Percentiles rank a stretch among this genome's conserved stretches.
phyloP scores from a whole-genome alignment of 352 stramenopile genomes.

The Globisporangium parvum region DNA sequence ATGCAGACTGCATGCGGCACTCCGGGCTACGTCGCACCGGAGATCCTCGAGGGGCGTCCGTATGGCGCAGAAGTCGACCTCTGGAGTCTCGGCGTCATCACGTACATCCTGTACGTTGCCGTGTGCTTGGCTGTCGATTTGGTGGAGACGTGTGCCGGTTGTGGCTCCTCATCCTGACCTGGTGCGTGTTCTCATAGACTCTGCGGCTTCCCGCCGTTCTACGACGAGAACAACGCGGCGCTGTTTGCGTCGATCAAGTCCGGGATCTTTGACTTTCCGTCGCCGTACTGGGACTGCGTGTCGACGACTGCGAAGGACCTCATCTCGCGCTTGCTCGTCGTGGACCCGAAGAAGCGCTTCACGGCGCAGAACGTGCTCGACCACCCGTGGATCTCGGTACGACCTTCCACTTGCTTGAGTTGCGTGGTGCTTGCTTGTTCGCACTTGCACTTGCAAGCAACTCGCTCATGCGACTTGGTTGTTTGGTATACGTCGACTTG shows the following conservation, averaged over 20 bases:
- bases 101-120: slow-evolving; percentile 84
- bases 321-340: slow-evolving; percentile 86
- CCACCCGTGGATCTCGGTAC: slow-evolving; percentile 80
- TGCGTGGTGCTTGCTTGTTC: neutral
- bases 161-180: neutral
- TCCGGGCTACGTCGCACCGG: slow-evolving; percentile 94
- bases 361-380: slow-evolving; percentile 80
- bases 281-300: slow-evolving; percentile 93
- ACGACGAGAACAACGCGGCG: slow-evolving; percentile 89
- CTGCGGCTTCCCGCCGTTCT: slow-evolving; percentile 95
- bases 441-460: neutral
- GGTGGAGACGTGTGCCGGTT: neutral
- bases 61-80: slow-evolving; percentile 95
- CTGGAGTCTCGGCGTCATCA: slow-evolving; percentile 96
- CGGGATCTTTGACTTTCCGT: slow-evolving; percentile 89
- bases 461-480: too few species aligned
- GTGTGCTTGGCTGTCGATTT: neutral
- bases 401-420: neutral
- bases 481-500: neutral
- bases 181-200: slow-evolving; percentile 56
- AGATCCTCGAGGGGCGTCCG: slow-evolving; percentile 91
- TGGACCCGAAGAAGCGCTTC: slow-evolving; percentile 88
- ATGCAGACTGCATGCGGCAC: slow-evolving; percentile 95
- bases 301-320: slow-evolving; percentile 90
- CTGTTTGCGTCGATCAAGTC: slow-evolving; percentile 88